Conservation (phyloP, 345 rosid species). For the Citrus australasica region DNA sequence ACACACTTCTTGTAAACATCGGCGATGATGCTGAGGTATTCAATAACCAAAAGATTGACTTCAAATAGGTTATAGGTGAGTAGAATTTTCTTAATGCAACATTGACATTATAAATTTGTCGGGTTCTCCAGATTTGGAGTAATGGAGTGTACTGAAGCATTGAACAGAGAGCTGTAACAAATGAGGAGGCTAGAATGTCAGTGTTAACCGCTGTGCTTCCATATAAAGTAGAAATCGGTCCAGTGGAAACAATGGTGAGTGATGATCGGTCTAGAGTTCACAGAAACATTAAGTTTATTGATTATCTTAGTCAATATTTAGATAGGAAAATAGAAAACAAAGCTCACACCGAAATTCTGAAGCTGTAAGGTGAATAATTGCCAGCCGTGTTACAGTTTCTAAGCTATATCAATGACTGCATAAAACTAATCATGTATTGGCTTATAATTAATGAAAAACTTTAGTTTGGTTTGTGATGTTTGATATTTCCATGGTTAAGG, state of each 20-base stretch:
- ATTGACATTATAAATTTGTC: background rate
- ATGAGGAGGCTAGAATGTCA: conserved; percentile 15
- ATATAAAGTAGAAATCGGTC: conserved; percentile 3
- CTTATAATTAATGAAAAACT: background rate
- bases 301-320: background rate
- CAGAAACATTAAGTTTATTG: background rate
- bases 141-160: conserved; percentile 26
- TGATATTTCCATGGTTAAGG: too few relatives aligned
- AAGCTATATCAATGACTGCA: background rate
- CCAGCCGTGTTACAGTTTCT: background rate
- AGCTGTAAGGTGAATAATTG: background rate
- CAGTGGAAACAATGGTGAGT: conserved; percentile 1
- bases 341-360: conserved; percentile 5
- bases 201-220: conserved; percentile 14
- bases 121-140: conserved; percentile 16
- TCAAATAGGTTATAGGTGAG: background rate
- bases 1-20: conserved; percentile 22
- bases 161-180: conserved; percentile 29
- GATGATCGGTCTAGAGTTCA: background rate
- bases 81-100: background rate
- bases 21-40: conserved; percentile 23
- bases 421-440: background rate
- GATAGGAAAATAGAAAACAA: conserved; percentile 5
- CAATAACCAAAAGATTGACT: background rate
- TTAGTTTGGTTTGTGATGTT: background rate